These are phyloP conservation scores for Dipodascopsis uninucleata DNA, from an alignment of 805 yeast species.

Conservation along the genomic window DNA sequence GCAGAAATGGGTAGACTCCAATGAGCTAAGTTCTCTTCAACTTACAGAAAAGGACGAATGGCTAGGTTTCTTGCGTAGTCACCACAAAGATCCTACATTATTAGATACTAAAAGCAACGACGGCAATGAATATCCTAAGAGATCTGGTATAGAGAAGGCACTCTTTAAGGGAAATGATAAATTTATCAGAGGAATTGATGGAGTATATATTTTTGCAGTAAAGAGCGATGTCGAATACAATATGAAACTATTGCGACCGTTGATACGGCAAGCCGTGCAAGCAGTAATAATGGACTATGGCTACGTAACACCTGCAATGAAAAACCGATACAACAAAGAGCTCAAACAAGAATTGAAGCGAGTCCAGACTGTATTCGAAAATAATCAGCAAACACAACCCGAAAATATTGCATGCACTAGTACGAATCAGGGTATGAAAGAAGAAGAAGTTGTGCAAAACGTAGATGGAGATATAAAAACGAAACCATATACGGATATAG, in stretches of 20 bases:
- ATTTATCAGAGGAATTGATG: conserved; percentile 17
- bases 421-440: no score
- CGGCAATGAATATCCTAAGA: no score
- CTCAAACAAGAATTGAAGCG: no score
- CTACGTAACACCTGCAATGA: conserved; percentile 9
- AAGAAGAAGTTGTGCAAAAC: no score
- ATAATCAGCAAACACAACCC: no score
- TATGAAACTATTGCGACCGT: not conserved
- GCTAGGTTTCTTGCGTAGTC: conserved; percentile 13
- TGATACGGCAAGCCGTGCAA: conserved; percentile 10
- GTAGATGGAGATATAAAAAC: no score
- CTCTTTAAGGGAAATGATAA: conserved; percentile 8
- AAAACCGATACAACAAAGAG: no score
- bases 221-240: not conserved
- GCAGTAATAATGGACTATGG: conserved; percentile 11
- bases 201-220: conserved; percentile 3
- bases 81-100: conserved; percentile 7
- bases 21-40: conserved; percentile 15
- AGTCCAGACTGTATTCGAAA: no score
- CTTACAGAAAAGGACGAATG: conserved; percentile 5
- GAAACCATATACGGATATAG: no score
- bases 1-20: conserved; percentile 17
- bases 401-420: no score
- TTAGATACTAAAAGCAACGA: not conserved
- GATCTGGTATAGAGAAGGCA: no score